Percentiles rank a stretch among this genome's conserved stretches.
These are phyloP conservation scores for Monascus purpureus DNA, from an alignment of 495 filamentous ascomycete genomes.

Conservation along the genomic window DNA sequence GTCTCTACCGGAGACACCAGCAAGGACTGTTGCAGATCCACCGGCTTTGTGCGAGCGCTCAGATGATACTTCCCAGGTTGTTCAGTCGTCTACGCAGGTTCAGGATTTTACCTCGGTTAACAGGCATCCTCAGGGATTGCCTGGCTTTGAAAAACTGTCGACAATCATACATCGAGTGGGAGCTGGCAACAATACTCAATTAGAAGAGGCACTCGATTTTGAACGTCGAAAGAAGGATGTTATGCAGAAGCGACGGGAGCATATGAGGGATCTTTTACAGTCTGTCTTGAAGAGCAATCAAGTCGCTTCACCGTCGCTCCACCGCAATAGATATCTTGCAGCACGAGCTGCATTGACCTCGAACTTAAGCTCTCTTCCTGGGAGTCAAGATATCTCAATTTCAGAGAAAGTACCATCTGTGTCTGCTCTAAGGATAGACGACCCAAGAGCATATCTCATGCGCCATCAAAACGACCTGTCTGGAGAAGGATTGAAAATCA, in stretches of 20 bases:
- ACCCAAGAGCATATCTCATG: constrained; percentile 27
- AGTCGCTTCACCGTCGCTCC: constrained; percentile 12
- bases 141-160: constrained; percentile 29
- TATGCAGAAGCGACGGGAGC: constrained; percentile 14
- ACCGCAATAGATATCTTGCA: constrained; percentile 23
- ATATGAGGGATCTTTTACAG: constrained; percentile 1
- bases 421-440: constrained; percentile 8
- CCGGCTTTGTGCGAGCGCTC: too few species aligned
- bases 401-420: too few species aligned
- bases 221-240: constrained; percentile 28
- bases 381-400: too few species aligned
- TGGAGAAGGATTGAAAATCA: constrained; percentile 7
- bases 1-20: too few species aligned
- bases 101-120: not conserved
- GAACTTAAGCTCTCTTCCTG: too few species aligned
- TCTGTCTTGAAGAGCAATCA: constrained; percentile 2
- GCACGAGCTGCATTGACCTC: constrained; percentile 22
- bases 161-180: constrained; percentile 16
- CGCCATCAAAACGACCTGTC: constrained; percentile 5
- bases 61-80: not conserved
- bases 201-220: constrained; percentile 28
- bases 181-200: constrained; percentile 6
- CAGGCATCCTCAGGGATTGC: constrained; percentile 10
- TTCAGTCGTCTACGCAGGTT: not conserved
- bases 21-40: too few species aligned